A percentile compares a stretch with the other conserved stretches of the same genome.
Evolutionary conservation across 169 alveolate genomes (phyloP).

Genomic region (Babesia sp.): DNA sequence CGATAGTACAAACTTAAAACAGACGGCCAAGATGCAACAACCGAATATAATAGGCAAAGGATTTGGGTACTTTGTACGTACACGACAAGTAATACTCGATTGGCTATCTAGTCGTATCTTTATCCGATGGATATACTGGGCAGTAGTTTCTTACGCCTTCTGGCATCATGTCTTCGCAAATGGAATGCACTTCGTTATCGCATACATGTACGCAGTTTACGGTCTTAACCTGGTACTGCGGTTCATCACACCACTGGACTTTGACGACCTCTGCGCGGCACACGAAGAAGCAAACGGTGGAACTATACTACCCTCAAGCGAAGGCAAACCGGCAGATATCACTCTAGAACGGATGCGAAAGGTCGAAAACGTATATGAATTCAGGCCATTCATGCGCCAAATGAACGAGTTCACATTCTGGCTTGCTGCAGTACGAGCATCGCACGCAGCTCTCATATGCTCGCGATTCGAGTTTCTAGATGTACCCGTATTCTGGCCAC

Average conservation of each 20-base stretch:
- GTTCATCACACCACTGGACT: constrained; percentile 75
- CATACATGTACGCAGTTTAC: constrained; percentile 76
- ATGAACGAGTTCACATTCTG: constrained; percentile 87
- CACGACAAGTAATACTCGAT: constrained; percentile 37
- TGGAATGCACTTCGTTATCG: constrained; percentile 70
- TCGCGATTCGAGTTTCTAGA: constrained; percentile 79
- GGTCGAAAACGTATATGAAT: constrained; percentile 76
- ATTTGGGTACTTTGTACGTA: not conserved
- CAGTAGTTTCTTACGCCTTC: constrained; percentile 48
- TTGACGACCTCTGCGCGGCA: constrained; percentile 76
- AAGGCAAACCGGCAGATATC: constrained; percentile 11
- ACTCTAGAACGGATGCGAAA: not conserved
- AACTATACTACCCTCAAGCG: constrained; percentile 70
- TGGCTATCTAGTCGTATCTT: constrained; percentile 49
- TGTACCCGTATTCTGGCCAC: constrained; percentile 91
- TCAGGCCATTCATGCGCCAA: constrained; percentile 87
- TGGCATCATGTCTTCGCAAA: constrained; percentile 60
- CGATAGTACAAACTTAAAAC: not conserved
- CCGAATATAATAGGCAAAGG: not conserved
- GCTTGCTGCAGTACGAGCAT: constrained; percentile 79
- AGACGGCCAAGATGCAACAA: not conserved
- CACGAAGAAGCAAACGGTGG: constrained; percentile 76
- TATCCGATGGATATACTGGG: constrained; percentile 68
- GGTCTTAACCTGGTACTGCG: constrained; percentile 66
- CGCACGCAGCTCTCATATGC: constrained; percentile 66